Base-by-base conservation (phyloP, 331 rosid species). In the Rosa hybrid region DNA sequence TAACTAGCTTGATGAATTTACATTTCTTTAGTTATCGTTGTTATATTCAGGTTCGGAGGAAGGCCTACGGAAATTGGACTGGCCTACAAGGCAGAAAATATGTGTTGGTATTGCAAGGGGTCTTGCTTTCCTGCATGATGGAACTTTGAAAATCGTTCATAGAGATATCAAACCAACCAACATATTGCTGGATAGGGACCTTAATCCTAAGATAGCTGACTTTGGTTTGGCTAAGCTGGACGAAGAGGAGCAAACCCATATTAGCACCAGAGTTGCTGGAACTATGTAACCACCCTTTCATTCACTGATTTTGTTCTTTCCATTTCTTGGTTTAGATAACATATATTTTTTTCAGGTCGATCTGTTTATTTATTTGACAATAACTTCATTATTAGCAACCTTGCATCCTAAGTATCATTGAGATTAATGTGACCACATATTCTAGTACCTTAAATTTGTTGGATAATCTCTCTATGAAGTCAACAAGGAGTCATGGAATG, bases 71-170 rank as follows among this genome's bases (percentile, higher is more conserved):
- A 76, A 77, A 72, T 21, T 85, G 74, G 83, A 79, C 53, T 88
- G 91, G 89, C 65, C 77, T 18, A 81, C 77, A 11, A 81, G 89
- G 84, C 78, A 73, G 39, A 81, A 73, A 53, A 83, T 88, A 56
- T 88, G 87, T 74, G 76, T 88, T 21, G 89, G 87, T 46, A 83
- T 88, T 78, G 91, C 91, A 14, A 81, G 76, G 74, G 91, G 91
- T 38, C 72, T 85, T 21, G 69, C 80, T 68, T 88, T 78, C 71
- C 81, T 88, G 14, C 91, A 88, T 1, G 89, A 88, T 59, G 91
- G 81, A 0, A 68, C 77, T 14, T 81, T 85, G 18, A 88, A 83
- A 78, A 88, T 85, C 41, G 84, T 88, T 73, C 91, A 88, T 56
- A 81, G 91, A 62, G 91, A 88, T 80, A 86, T 88, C 80, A 88